These are phyloP conservation scores for Yamadazyma ubonensis DNA, from an alignment of 805 yeast genomes.

Conservation along the genomic window DNA sequence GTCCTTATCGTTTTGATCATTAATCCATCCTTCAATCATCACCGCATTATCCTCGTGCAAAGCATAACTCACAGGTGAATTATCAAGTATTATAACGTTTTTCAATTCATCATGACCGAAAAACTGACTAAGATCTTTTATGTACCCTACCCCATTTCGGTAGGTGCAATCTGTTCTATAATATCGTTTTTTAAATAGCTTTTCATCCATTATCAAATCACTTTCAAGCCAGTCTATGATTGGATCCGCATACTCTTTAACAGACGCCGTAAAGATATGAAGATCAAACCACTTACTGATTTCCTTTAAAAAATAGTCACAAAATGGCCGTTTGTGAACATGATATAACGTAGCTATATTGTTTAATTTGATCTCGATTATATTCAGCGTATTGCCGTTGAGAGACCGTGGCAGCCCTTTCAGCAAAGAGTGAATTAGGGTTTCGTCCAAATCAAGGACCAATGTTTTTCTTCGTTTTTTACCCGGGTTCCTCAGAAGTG, in stretches of 20 bases:
- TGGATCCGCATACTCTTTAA: conserved; percentile 94
- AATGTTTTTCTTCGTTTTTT: conserved; percentile 55
- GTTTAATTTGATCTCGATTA: conserved; percentile 75
- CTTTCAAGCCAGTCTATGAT: conserved; percentile 88
- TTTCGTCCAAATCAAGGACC: conserved; percentile 89
- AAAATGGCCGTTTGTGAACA: conserved; percentile 89
- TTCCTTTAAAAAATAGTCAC: conserved; percentile 77
- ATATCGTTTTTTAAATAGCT: conserved; percentile 52
- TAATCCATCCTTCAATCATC: conserved; percentile 96
- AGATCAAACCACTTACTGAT: conserved; percentile 86
- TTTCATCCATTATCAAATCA: conserved; percentile 36
- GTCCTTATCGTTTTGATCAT: conserved; percentile 89
- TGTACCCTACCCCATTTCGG: conserved; percentile 79
- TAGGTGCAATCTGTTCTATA: conserved; percentile 81
- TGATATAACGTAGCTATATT: conserved; percentile 79
- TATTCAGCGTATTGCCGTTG: conserved; percentile 39
- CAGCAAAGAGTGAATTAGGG: conserved; percentile 87
- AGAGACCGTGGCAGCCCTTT: conserved; percentile 54
- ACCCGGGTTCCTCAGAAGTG: conserved; percentile 38
- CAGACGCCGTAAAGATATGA: conserved; percentile 92
- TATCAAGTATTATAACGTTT: conserved; percentile 78
- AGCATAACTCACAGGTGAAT: conserved; percentile 88
- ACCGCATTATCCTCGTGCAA: conserved; percentile 85
- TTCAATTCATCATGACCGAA: conserved; percentile 69
- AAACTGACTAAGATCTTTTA: conserved; percentile 46